These are phyloP conservation scores for Populus alba DNA, from an alignment of 345 rosid genomes.

Conservation along the genomic window DNA sequence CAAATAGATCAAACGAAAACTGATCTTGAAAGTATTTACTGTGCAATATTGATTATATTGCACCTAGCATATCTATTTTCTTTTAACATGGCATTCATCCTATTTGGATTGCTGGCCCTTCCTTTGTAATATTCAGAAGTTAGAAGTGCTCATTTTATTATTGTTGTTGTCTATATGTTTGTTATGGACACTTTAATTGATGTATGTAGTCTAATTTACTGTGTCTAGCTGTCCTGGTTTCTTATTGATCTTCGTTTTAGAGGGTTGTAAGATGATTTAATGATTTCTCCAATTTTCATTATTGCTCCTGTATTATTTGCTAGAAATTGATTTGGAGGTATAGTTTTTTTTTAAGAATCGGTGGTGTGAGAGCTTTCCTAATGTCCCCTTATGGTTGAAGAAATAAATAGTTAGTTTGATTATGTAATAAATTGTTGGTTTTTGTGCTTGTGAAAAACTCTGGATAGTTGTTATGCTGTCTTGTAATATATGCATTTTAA, in stretches of 20 bases:
- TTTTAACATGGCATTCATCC: neutral
- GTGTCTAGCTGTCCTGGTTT: neutral
- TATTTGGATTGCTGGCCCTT: neutral
- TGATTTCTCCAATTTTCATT: neutral
- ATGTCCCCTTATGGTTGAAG: no score
- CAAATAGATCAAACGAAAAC: neutral
- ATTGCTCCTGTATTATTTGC: neutral
- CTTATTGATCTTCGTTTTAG: neutral
- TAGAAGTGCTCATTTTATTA: neutral
- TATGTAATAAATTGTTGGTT: no score
- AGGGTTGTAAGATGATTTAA: neutral
- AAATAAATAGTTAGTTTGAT: no score
- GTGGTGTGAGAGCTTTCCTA: no score
- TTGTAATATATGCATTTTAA: neutral
- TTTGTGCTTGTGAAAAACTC: neutral
- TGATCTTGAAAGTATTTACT: neutral
- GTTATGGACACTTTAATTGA: neutral
- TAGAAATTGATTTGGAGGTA: neutral
- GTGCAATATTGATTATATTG: neutral
- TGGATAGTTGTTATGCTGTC: neutral
- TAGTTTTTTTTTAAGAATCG: no score
- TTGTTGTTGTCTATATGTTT: neutral
- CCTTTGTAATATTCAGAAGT: neutral
- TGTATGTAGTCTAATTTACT: neutral
- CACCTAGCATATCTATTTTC: neutral